Evolutionary conservation across 495 filamentous ascomycete species (phyloP), one percentile per base, ranked within the genome.

Genomic region (Penicillium macrosclerotiorum): DNA sequence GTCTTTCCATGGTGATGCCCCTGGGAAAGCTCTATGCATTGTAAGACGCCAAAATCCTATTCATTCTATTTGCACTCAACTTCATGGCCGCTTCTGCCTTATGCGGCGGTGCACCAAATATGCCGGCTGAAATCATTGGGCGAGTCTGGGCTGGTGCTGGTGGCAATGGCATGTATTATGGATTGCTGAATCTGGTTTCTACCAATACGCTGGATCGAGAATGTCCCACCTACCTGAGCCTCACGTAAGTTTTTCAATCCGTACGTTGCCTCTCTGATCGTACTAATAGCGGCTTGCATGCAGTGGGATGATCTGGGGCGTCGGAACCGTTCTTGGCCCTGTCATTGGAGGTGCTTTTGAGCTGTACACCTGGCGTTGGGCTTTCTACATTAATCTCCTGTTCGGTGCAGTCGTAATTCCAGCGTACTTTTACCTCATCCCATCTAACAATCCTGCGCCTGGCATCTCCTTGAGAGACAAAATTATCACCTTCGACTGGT

Each of bases 11-110:
- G 17, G 38, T 58, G 20, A 24, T 52, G 1, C 47, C 48, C 5
- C 38, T 51, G 12, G 68, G 70, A 1, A 71, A 72, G 36, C 41
- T 71, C 0, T 82, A 72, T 52, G 59, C 65, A 2, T 51, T 65
- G 9, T 82, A 80, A 57, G 67, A 77, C 35, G 63, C 60, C 13
- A 82, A 82, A 54, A 75, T 65, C 64, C 43, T 77, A 0, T 82
- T 68, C 42, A 68, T 84, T 33, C 25, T 55, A 12, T 64, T 57
- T n/a, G 42, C 75, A 0, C 19, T 64, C 5, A 47, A 79, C 37
- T 83, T 83, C 42, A 59, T 68, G 33, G 60, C 58, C 5, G 78
- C 65, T 0, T 72, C 65, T 18, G 74, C 74, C 1, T 16, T 81
- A 2, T 81, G 77, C 46, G 77, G 75, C 18, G 73, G 65, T 8